Base-by-base conservation (phyloP, 805 yeast species). In the Zygoascus tannicola region DNA sequence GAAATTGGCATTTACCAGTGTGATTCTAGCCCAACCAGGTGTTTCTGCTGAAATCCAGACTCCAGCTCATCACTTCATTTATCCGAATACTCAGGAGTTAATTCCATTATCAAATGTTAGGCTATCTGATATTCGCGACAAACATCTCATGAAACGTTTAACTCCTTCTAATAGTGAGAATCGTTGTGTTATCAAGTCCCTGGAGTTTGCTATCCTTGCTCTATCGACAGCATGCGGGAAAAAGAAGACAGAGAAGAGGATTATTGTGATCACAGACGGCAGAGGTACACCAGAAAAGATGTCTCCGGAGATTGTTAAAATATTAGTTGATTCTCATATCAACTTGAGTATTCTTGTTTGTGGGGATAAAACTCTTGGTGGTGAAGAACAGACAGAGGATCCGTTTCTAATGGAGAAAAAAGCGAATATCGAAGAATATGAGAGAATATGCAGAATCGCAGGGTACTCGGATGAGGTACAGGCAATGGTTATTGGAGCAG, bases 171-270 rank as follows among this genome's bases (percentile, higher is more conserved):
- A 7, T n/a, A n/a, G 50, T 45, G 35, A 41, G 20, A 20, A 35
- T 3, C 46, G 48, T 21, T 36, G 46, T 39, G 18, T 48, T 21
- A 14, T 58, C 35, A 34, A 38, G 35, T 46, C 41, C 38, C 47
- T 70, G 18, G 52, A 63, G 5, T 57, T 65, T 22, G 71, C 70
- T 1, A 50, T 66, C n/a, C 63, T 59, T 14, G 47, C 62, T 35
- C 62, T 69, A 48, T 35, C 28, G 19, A 40, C 37, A 15, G 49
- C 47, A 32, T 53, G 62, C 39, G 43, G 50, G 30, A 48, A 52
- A 10, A 48, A 52, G 28, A 65, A 64, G 44, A 71, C 59, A 48
- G 56, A 50, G 4, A 57, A 73, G 44, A 67, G 63, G 35, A 48
- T 71, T 4, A 60, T 66, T 10, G 58, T 70, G 2, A 46, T 70